Evolutionary conservation across 768 basidiomycete genomes (phyloP).

Genomic region (Hortiboletus campestris): DNA sequence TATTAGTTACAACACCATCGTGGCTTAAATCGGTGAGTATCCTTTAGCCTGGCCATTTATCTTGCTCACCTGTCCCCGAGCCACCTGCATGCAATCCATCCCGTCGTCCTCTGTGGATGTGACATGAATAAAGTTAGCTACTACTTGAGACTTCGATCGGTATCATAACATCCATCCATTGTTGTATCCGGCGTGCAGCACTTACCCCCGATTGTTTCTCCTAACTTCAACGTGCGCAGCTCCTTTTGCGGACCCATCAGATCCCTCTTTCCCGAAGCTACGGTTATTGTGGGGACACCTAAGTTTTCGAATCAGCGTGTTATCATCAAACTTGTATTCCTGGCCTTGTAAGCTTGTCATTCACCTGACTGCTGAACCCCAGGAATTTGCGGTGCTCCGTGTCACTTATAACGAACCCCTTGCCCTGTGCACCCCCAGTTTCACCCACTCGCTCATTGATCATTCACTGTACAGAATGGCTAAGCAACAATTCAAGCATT

Average conservation of each 20-base stretch:
- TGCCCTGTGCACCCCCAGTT: background rate
- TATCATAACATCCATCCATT: background rate
- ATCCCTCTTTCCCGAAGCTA: background rate
- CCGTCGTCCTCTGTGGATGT: background rate
- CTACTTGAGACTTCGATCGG: background rate
- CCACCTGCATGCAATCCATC: background rate
- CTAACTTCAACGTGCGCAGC: background rate
- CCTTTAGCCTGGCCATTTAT: background rate
- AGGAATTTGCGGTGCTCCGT: background rate
- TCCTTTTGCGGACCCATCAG: background rate
- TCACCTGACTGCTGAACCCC: conserved; percentile 2
- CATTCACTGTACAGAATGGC: background rate
- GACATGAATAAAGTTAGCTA: background rate
- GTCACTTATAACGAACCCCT: background rate
- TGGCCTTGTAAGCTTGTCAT: background rate
- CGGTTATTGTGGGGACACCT: background rate
- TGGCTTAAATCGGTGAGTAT: conserved; percentile 9
- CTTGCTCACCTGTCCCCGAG: conserved; percentile 3
- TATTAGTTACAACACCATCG: background rate
- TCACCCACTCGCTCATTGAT: background rate
- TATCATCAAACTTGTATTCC: background rate
- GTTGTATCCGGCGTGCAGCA: conserved; percentile 4
- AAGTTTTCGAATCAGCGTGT: background rate
- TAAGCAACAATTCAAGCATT: conserved; percentile 12
- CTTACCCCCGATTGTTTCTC: background rate